Conservation (phyloP, 306 rosid species). For the Lathyrus tuberosus region DNA sequence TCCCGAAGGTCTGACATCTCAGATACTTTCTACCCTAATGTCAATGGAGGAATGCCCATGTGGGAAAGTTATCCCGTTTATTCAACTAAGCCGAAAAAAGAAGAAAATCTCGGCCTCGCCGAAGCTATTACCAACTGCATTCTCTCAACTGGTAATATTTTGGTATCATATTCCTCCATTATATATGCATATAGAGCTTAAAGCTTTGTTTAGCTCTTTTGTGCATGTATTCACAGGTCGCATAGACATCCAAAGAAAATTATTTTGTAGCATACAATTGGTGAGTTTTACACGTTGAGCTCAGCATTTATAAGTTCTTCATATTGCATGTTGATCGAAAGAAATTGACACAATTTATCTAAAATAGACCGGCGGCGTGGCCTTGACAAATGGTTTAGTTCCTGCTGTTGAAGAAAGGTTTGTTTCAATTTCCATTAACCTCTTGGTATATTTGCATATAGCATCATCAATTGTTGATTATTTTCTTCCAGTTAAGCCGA, state of each 20-base stretch:
- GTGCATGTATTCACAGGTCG: constrained; percentile 69
- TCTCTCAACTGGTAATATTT: constrained; percentile 75
- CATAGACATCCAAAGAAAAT: constrained; percentile 89
- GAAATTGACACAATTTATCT: constrained; percentile 45
- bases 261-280: constrained; percentile 96
- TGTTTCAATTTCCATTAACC: constrained; percentile 38
- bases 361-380: constrained; percentile 88
- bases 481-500: constrained; percentile 24
- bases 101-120: constrained; percentile 91
- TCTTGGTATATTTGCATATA: constrained; percentile 20
- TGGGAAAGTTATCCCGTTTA: constrained; percentile 88
- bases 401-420: constrained; percentile 95
- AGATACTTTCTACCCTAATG: constrained; percentile 66
- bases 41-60: constrained; percentile 72
- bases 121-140: constrained; percentile 90
- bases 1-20: constrained; percentile 78
- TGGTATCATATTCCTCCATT: constrained; percentile 22
- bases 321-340: constrained; percentile 34
- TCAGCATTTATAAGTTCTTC: constrained; percentile 34
- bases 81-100: constrained; percentile 79
- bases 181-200: constrained; percentile 33
- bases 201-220: constrained; percentile 37
- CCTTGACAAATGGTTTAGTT: constrained; percentile 79
- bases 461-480: constrained; percentile 5
- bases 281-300: constrained; percentile 54